These are phyloP conservation scores for Lasiosphaeriaceae sp. DNA, from an alignment of 495 filamentous ascomycete species.

Conservation along the genomic window DNA sequence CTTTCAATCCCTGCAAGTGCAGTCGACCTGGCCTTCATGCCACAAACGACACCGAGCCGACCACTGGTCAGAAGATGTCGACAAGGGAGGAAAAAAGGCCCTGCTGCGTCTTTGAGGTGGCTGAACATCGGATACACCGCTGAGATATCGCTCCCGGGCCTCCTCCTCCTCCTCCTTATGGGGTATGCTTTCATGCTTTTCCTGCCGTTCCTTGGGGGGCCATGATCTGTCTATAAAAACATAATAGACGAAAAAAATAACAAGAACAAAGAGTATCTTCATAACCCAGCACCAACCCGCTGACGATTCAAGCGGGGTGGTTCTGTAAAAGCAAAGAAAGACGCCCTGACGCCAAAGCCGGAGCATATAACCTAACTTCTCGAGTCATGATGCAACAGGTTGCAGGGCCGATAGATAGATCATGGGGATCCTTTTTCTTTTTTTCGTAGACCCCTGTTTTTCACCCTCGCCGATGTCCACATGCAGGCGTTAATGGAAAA, in stretches of 20 bases:
- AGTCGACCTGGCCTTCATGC: too few relatives aligned
- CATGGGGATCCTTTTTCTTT: background rate
- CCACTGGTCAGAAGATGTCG: background rate
- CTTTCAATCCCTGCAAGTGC: too few relatives aligned
- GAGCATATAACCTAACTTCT: background rate
- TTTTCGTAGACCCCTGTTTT: too few relatives aligned
- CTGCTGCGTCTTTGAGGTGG: background rate
- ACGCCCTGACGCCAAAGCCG: slow-evolving; percentile 10
- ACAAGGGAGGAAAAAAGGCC: background rate
- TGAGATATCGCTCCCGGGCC: background rate
- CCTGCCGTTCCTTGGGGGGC: background rate
- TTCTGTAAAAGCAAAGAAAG: slow-evolving; percentile 7
- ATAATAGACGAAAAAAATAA: slow-evolving; percentile 4
- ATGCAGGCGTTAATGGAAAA: slow-evolving; percentile 1
- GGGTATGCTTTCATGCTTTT: background rate
- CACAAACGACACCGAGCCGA: background rate
- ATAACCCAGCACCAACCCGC: background rate
- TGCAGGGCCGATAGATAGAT: background rate
- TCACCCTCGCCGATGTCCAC: background rate
- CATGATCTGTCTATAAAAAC: slow-evolving; percentile 7
- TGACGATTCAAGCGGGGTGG: background rate
- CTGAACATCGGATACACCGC: background rate
- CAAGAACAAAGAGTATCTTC: background rate
- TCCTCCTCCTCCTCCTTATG: background rate
- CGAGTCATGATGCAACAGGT: background rate